Conservation (phyloP, 176 grass and related monocot genomes). For the Canna indica region DNA sequence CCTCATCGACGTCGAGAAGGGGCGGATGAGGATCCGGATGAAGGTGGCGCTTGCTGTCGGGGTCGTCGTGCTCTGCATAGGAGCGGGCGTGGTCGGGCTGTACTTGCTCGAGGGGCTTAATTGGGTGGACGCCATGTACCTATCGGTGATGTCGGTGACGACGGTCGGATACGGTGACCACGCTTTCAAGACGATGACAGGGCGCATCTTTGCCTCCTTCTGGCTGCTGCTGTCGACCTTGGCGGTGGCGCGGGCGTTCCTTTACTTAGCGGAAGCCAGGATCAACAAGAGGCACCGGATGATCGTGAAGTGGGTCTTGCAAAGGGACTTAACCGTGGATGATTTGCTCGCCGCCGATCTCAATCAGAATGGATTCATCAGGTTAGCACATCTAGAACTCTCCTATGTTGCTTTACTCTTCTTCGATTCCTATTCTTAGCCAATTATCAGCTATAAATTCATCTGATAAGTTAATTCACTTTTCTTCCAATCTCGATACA, state of each 20-base stretch:
- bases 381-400: slow-evolving; percentile 24
- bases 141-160: slow-evolving; percentile 78
- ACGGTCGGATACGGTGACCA: slow-evolving; percentile 71
- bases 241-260: slow-evolving; percentile 48
- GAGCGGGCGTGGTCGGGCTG: slow-evolving; percentile 45
- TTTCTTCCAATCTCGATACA: too few species aligned
- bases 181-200: slow-evolving; percentile 50
- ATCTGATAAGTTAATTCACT: too few species aligned
- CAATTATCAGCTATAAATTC: too few species aligned
- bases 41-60: slow-evolving; percentile 45
- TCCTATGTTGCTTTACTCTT: too few species aligned
- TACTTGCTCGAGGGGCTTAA: slow-evolving; percentile 45
- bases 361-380: slow-evolving; percentile 40
- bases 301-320: slow-evolving; percentile 59
- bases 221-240: slow-evolving; percentile 61
- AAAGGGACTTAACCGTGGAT: slow-evolving; percentile 50
- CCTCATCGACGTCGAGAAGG: slow-evolving; percentile 50
- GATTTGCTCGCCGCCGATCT: slow-evolving; percentile 41
- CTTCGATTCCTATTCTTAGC: too few species aligned
- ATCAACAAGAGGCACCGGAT: slow-evolving; percentile 50
- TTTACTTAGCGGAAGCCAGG: slow-evolving; percentile 69
- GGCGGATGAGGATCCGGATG: slow-evolving; percentile 51
- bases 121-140: slow-evolving; percentile 64
- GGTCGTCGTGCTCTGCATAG: slow-evolving; percentile 43
- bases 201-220: slow-evolving; percentile 52